Conservation (phyloP, 176 grass and related monocot genomes). For the Lolium multiflorum region DNA sequence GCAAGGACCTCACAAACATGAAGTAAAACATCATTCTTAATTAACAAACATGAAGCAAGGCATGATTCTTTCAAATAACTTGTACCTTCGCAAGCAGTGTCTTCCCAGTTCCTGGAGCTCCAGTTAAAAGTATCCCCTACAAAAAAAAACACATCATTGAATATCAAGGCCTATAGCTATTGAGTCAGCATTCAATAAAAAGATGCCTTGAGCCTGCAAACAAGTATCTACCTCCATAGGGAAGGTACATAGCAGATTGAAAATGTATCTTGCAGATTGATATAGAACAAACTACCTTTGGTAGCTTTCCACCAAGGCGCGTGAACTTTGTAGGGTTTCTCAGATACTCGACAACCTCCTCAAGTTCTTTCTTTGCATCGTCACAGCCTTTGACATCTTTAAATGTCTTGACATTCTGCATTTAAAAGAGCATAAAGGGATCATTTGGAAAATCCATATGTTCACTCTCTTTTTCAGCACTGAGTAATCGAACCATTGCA, state of each 20-base stretch:
- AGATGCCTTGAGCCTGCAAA: not conserved
- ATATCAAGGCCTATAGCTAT: not conserved
- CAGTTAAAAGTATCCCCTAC: conserved; percentile 97
- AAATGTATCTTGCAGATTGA: conserved; percentile 15
- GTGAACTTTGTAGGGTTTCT: conserved; percentile 97
- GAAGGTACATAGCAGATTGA: conserved; percentile 2
- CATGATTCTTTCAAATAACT: conserved; percentile 39
- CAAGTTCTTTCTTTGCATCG: conserved; percentile 98
- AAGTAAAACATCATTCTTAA: conserved; percentile 19
- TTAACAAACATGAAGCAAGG: conserved; percentile 14
- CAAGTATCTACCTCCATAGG: not conserved
- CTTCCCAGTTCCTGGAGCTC: conserved; percentile 93
- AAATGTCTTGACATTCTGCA: conserved; percentile 96
- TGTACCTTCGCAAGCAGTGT: conserved; percentile 91
- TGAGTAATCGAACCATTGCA: not conserved
- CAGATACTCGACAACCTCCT: conserved; percentile 98
- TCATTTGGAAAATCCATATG: conserved; percentile 25
- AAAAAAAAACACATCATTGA: conserved; percentile 39
- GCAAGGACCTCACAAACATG: not conserved
- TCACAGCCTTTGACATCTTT: conserved; percentile 99
- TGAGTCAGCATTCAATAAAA: conserved; percentile 18
- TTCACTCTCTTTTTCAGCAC: not conserved
- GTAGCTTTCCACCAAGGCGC: conserved; percentile 93
- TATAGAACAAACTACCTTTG: conserved; percentile 72
- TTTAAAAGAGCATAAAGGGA: conserved; percentile 32